Evolutionary conservation across 139 green algal genomes (phyloP).

Genomic region (Picochlorum sp.): DNA sequence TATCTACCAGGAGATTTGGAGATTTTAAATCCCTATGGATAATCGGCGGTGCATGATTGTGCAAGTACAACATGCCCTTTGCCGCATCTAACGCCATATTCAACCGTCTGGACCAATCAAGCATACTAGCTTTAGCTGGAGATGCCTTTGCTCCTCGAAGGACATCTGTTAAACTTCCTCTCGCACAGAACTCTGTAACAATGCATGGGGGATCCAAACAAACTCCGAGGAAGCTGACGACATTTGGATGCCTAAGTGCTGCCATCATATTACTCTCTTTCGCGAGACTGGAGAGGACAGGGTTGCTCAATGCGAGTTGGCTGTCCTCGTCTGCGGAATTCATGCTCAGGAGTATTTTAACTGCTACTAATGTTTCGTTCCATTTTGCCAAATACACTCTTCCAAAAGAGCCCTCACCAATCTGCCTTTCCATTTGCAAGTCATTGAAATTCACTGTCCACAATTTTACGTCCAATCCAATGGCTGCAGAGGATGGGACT

Average conservation of each 20-base stretch:
- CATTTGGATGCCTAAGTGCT: slow-evolving; percentile 42
- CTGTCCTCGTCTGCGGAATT: slow-evolving; percentile 7
- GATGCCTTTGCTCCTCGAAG: slow-evolving; percentile 27
- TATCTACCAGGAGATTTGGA: slow-evolving; percentile 50
- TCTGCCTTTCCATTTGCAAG: slow-evolving; percentile 41
- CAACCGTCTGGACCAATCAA: slow-evolving; percentile 43
- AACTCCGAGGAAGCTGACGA: slow-evolving; percentile 55
- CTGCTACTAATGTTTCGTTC: slow-evolving; percentile 48
- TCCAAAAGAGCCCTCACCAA: slow-evolving; percentile 58
- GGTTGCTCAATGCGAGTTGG: slow-evolving; percentile 12
- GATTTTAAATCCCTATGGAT: slow-evolving; percentile 55
- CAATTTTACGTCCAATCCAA: slow-evolving; percentile 22
- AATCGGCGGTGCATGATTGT: slow-evolving; percentile 39
- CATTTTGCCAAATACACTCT: slow-evolving; percentile 54
- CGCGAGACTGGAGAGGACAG: slow-evolving; percentile 15
- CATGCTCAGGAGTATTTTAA: slow-evolving; percentile 37
- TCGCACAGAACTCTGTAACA: slow-evolving; percentile 47
- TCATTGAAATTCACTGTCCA: slow-evolving; percentile 21
- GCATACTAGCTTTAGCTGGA: slow-evolving; percentile 16
- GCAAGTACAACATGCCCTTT: slow-evolving; percentile 54
- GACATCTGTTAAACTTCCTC: slow-evolving; percentile 50
- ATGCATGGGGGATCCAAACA: slow-evolving; percentile 30
- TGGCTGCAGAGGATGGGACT: background rate
- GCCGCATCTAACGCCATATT: slow-evolving; percentile 51
- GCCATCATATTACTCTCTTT: slow-evolving; percentile 49